These are phyloP conservation scores for Pseudevernia furfuracea DNA, from an alignment of 495 filamentous ascomycete species.

Conservation along the genomic window DNA sequence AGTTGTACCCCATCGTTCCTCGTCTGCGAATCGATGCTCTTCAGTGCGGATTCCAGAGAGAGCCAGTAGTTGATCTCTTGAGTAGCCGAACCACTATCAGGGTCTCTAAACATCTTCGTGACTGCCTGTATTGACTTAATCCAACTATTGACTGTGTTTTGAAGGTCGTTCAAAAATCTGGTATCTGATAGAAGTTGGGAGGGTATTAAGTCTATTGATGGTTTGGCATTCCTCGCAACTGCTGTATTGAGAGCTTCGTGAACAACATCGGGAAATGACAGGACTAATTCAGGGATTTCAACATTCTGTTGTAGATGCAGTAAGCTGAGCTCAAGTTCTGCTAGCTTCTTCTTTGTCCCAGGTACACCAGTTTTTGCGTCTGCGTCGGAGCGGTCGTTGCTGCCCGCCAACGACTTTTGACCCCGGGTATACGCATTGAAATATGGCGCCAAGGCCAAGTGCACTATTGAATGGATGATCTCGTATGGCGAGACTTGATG, in stretches of 20 bases:
- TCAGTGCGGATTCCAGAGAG: conserved; percentile 84
- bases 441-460: conserved; percentile 81
- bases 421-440: conserved; percentile 90
- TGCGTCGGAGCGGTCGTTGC: conserved; percentile 64
- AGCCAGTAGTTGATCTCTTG: conserved; percentile 99
- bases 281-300: conserved; percentile 83
- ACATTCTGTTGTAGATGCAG: conserved; percentile 93
- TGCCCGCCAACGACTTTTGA: conserved; percentile 59
- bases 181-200: conserved; percentile 66
- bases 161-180: conserved; percentile 85
- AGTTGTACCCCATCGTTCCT: conserved; percentile 80
- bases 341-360: conserved; percentile 91
- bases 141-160: conserved; percentile 90
- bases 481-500: conserved; percentile 78
- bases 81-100: conserved; percentile 77
- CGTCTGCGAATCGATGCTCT: conserved; percentile 81
- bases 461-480: conserved; percentile 77
- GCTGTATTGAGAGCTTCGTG: conserved; percentile 76
- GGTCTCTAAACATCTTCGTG: conserved; percentile 86
- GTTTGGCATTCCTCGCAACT: conserved; percentile 50
- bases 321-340: conserved; percentile 83
- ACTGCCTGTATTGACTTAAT: conserved; percentile 98
- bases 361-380: conserved; percentile 90
- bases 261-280: conserved; percentile 80
- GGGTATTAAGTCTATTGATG: conserved; percentile 70